Evolutionary conservation across 176 grass and related monocot genomes (phyloP), one percentile per base, ranked within the genome.

Genomic region (Otatea glauca): DNA sequence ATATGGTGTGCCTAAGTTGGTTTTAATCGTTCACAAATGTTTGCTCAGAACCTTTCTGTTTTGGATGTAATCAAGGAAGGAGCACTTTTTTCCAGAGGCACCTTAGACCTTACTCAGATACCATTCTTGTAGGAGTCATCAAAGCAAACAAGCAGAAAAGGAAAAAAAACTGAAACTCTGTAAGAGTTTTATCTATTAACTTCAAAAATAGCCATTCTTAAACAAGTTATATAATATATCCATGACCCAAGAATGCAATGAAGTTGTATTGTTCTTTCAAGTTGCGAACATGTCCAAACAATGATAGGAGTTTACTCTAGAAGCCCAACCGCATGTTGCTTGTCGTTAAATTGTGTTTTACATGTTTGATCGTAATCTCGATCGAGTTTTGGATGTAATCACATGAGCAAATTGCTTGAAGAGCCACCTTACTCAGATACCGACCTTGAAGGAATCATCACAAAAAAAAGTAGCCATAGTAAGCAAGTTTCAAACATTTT

Each of bases 351-450:
- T 82, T 55, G 24, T n/a, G 18, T 24, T 6, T 42, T 10, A 18
- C 13, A 70, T 66, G 9, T 65, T 51, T 66, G 77, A 21, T 81
- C 79, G 58, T 65, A 81, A 56, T 55, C 16, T 58, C 24, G 64
- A 69, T 81, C 79, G n/a, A 81, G 65, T 43, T 70, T 70, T 56
- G 78, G 78, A 24, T 56, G 64, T 81, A 81, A 81, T 81, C 78
- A 81, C 2, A 20, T 50, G 20, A 81, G 78, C 18, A 24, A n/a
- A n/a, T n/a, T n/a, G 21, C 17, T 68, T 54, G 27, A 68, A 68
- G 64, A 23, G 47, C 17, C 5, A 54, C 64, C 62, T 23, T 68
- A 41, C 76, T 79, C 76, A 65, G 24, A 79, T 79, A 79, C 76
- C 75, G 75, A 63, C 75, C 75, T 62, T 63, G 55, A 2, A 64